Base-by-base conservation (phyloP, 805 yeast species). In the Candida morakotiae region DNA sequence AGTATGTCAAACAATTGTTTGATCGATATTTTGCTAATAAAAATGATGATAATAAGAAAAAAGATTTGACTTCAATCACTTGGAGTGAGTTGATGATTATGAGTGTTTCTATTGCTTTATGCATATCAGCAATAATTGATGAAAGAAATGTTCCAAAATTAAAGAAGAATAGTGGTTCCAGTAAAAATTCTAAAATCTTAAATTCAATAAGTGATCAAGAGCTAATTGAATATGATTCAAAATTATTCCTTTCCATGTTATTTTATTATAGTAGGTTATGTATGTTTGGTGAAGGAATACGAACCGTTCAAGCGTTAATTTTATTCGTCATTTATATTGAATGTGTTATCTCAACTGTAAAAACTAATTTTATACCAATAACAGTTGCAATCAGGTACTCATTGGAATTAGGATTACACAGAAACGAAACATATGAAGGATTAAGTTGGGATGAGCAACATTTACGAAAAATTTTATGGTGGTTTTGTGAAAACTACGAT, bases 191-290 rank as follows among this genome's bases (percentile, higher is more conserved):
- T 14, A 39, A 18, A 45, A 6, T 32, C 10, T 13, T 38, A n/a
- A 28, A 35, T 23, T 20, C 38, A 13, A 18, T 41, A 24, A 20
- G 39, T 16, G 35, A 28, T n/a, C 22, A 30, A 8, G 53, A 53
- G 3, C 39, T 61, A 29, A 33, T 43, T n/a, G 37, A 36, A 5
- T 39, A 58, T 22, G 55, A 55, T 31, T 32, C 44, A 4, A 39
- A 46, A 8, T 43, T 55, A 16, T 44, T 59, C 29, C 43, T 48
- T 38, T 49, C 46, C 34, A 55, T 79, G 1, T 50, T 79, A 15
- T 73, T 57, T 47, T 81, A 75, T 49, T 81, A 71, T 46, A 76
- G 74, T 45, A 52, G 77, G 6, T 57, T 74, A 2, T 48, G 69
- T 23, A 70, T 75, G 44, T 81, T 74, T 41, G 82, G 81, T 9